These are phyloP conservation scores for Isabelozyma gotoi DNA, from an alignment of 805 yeast species.

Conservation along the genomic window DNA sequence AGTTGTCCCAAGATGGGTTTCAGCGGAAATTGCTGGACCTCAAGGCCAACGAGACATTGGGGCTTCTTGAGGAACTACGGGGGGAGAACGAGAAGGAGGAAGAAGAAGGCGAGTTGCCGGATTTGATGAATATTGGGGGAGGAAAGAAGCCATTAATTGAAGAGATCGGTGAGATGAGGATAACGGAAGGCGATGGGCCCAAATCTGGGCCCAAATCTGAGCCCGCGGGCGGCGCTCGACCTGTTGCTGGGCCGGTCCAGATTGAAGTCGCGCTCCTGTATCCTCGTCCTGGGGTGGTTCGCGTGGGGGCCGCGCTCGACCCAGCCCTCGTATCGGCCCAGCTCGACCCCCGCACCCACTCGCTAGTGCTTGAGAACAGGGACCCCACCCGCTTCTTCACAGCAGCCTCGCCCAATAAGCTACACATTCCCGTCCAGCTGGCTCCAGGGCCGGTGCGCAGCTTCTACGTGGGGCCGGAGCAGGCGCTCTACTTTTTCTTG, in stretches of 20 bases:
- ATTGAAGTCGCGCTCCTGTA: constrained; percentile 5
- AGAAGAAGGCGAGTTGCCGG: constrained; percentile 23
- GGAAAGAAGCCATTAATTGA: constrained; percentile 48
- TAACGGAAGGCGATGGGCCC: neutral
- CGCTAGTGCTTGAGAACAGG: too few species aligned
- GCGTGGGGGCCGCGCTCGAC: neutral
- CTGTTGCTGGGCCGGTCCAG: too few species aligned
- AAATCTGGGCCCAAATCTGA: neutral
- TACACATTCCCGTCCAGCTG: neutral
- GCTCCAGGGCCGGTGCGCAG: neutral
- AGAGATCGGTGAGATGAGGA: constrained; percentile 44
- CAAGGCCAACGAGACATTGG: constrained; percentile 41
- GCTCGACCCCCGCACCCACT: too few species aligned
- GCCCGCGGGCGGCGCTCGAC: constrained; percentile 2
- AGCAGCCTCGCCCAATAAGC: neutral
- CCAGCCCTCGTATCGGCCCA: too few species aligned
- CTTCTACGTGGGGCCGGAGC: neutral
- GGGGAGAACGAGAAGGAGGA: constrained; percentile 10
- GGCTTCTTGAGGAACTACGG: constrained; percentile 43
- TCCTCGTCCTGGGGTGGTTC: neutral
- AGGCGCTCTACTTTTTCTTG: neutral
- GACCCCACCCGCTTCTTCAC: too few species aligned
- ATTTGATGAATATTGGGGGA: constrained; percentile 23
- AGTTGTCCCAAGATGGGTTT: constrained; percentile 37
- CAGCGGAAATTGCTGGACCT: constrained; percentile 34